These are phyloP conservation scores for Starmerella powellii DNA, from an alignment of 805 yeast genomes.

Conservation along the genomic window DNA sequence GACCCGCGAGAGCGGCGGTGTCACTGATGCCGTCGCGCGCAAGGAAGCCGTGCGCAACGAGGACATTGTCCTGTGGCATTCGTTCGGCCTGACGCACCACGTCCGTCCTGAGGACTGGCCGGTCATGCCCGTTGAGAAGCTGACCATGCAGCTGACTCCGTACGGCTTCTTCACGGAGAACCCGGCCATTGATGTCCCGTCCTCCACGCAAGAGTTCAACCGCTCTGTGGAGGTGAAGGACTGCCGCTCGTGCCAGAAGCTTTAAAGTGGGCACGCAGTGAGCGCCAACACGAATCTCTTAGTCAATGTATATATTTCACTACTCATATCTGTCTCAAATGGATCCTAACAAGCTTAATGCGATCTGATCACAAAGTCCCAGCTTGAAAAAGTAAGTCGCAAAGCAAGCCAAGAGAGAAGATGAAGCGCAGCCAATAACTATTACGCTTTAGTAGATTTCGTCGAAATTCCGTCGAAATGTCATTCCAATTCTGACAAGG, in stretches of 20 bases:
- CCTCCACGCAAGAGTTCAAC: conserved; percentile 54
- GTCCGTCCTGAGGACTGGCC: conserved; percentile 71
- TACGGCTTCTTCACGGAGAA: conserved; percentile 65
- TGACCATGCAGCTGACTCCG: conserved; percentile 54
- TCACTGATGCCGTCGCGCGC: conserved; percentile 23
- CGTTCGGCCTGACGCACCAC: conserved; percentile 68
- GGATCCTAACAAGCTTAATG: too few species aligned
- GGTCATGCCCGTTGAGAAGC: conserved; percentile 74
- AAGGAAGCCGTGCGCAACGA: conserved; percentile 55
- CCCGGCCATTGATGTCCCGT: conserved; percentile 70
- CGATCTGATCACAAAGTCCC: too few species aligned
- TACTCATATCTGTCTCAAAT: neutral
- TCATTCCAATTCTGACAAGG: too few species aligned
- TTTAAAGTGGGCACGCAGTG: conserved; percentile 9
- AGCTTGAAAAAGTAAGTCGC: too few species aligned
- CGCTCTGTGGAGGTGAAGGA: conserved; percentile 37
- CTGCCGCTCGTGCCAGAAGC: conserved; percentile 22
- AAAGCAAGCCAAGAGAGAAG: too few species aligned
- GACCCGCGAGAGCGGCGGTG: conserved; percentile 43
- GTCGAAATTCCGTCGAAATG: too few species aligned
- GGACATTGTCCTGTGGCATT: conserved; percentile 69
- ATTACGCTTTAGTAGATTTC: too few species aligned
- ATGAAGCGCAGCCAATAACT: too few species aligned
- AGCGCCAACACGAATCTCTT: too few species aligned
- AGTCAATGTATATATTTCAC: neutral